A percentile compares a stretch with the other conserved stretches of the same genome.
phyloP scores from a whole-genome alignment of 2,329 filamentous ascomycete genomes.

The Colletotrichum liaoningense region DNA sequence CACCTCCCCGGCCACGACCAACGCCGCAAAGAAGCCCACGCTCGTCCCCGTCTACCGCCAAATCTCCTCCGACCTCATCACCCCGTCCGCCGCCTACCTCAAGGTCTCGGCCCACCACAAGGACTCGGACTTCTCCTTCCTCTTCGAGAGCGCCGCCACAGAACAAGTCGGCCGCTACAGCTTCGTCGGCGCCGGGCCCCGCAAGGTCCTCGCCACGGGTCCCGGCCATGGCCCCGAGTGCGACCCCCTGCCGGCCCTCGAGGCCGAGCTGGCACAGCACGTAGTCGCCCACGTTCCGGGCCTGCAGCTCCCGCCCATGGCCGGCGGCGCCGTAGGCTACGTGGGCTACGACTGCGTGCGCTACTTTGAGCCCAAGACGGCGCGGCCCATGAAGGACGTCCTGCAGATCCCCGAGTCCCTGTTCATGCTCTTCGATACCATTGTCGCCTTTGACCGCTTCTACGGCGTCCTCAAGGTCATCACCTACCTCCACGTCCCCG shows the following conservation, averaged over 20 bases:
- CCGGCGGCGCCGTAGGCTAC: constrained; percentile 94
- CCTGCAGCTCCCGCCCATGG: constrained; percentile 84
- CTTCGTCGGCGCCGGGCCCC: constrained; percentile 86
- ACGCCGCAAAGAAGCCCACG: constrained; percentile 63
- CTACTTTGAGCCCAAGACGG: constrained; percentile 99
- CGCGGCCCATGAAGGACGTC: constrained; percentile 86
- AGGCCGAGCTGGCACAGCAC: constrained; percentile 82
- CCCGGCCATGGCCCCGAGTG: constrained; percentile 85
- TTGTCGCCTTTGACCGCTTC: constrained; percentile 95
- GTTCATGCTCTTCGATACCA: constrained; percentile 97
- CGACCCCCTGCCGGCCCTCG: constrained; percentile 86
- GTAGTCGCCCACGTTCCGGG: constrained; percentile 87
- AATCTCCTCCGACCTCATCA: constrained; percentile 92
- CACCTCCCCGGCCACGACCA: constrained; percentile 40
- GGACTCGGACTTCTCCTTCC: constrained; percentile 83
- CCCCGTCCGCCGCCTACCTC: constrained; percentile 93
- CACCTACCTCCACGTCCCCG: constrained; percentile 83
- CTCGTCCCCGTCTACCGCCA: constrained; percentile 86
- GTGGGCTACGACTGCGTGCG: constrained; percentile 97
- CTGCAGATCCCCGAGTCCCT: constrained; percentile 91
- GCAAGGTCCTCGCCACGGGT: constrained; percentile 88
- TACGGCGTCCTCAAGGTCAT: constrained; percentile 93
- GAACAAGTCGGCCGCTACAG: constrained; percentile 95
- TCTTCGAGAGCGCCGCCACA: constrained; percentile 95
- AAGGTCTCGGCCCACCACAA: constrained; percentile 83